These are phyloP conservation scores for Saraca asoca DNA, from an alignment of 331 rosid species.

Conservation along the genomic window DNA sequence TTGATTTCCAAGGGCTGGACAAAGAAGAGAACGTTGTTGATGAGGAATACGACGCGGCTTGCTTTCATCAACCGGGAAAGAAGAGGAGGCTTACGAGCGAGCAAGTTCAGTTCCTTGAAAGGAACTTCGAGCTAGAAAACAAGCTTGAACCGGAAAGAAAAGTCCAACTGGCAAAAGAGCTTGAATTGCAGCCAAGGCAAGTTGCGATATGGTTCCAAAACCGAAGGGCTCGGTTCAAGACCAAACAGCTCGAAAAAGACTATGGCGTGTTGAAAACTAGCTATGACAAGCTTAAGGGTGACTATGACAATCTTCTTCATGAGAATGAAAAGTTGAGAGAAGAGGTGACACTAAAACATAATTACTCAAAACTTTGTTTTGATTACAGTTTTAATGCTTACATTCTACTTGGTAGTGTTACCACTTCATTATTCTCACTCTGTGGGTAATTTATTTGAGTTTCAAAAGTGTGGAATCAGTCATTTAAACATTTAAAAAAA, in stretches of 20 bases:
- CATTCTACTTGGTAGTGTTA: too few species aligned
- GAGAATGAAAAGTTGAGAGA: slow-evolving; percentile 57
- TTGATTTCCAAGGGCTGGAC: slow-evolving; percentile 53
- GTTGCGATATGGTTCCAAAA: slow-evolving; percentile 97
- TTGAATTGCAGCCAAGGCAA: slow-evolving; percentile 89
- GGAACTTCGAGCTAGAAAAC: slow-evolving; percentile 69
- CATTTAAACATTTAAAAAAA: too few species aligned
- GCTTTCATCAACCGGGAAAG: slow-evolving; percentile 65
- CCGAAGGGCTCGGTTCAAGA: slow-evolving; percentile 82
- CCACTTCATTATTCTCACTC: too few species aligned
- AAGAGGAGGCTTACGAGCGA: slow-evolving; percentile 72
- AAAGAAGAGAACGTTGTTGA: slow-evolving; percentile 58
- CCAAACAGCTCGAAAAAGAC: slow-evolving; percentile 77
- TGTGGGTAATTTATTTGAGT: too few species aligned
- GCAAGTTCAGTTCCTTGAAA: slow-evolving; percentile 81
- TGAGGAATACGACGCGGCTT: slow-evolving; percentile 55
- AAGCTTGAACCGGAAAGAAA: slow-evolving; percentile 94
- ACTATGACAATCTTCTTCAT: slow-evolving; percentile 61
- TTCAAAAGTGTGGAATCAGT: too few species aligned
- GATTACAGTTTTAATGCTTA: too few species aligned
- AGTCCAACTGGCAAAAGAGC: slow-evolving; percentile 75
- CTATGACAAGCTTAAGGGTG: slow-evolving; percentile 61
- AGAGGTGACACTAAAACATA: slow-evolving; percentile 48
- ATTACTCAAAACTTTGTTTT: too few species aligned
- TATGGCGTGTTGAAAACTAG: slow-evolving; percentile 63